Conservation (phyloP, 495 filamentous ascomycete species). For the Penicillium coffeae region DNA sequence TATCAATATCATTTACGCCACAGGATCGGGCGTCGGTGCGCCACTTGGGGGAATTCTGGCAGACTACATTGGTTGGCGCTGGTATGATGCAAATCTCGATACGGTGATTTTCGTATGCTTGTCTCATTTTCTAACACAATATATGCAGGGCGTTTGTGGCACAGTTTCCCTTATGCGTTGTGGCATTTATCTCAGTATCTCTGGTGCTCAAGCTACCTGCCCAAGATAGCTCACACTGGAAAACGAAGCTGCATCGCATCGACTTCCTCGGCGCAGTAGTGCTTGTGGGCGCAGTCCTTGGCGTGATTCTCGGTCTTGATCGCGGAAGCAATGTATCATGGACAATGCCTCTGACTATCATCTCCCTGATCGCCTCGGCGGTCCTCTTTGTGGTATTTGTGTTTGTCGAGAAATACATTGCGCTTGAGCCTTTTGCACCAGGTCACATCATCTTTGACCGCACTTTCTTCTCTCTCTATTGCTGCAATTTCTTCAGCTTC, state of each 20-base stretch:
- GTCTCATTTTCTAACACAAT: constrained; percentile 8
- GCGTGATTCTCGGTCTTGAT: constrained; percentile 72
- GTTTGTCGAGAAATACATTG: constrained; percentile 67
- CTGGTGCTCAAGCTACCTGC: constrained; percentile 59
- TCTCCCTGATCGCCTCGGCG: constrained; percentile 53
- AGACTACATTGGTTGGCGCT: constrained; percentile 79
- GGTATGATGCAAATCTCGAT: constrained; percentile 50
- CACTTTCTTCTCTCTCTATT: constrained; percentile 62
- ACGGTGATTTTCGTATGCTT: too few relatives aligned
- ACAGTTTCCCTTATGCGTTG: constrained; percentile 66
- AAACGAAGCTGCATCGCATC: constrained; percentile 63
- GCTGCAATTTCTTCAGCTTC: constrained; percentile 75
- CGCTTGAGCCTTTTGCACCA: constrained; percentile 74
- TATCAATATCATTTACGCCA: constrained; percentile 73
- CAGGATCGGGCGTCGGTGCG: constrained; percentile 66
- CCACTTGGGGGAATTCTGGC: constrained; percentile 69
- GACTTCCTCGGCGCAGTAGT: constrained; percentile 75
- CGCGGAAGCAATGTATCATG: constrained; percentile 73
- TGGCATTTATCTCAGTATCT: constrained; percentile 63
- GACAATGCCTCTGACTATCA: constrained; percentile 55
- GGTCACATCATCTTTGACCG: constrained; percentile 73
- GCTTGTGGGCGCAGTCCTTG: constrained; percentile 67
- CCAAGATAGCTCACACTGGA: constrained; percentile 54
- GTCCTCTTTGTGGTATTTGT: constrained; percentile 65
- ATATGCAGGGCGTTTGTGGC: constrained; percentile 60